Evolutionary conservation across 345 rosid species (phyloP).

Genomic region (Arabis alpina): DNA sequence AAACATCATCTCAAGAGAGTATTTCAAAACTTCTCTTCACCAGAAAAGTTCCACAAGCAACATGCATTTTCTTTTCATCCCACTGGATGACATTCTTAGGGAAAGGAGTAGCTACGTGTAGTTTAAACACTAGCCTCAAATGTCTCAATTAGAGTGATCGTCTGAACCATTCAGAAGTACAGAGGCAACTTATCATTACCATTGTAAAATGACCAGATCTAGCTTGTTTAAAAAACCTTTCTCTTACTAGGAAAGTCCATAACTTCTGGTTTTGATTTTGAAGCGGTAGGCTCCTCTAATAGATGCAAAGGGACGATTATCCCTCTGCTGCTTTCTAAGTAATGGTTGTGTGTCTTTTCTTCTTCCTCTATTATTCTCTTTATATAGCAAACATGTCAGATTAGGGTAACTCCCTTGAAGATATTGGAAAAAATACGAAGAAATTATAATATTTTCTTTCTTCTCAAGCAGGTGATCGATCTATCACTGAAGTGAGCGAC

Average conservation of each 20-base stretch:
- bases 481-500: too few relatives aligned
- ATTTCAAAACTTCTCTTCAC: slow-evolving; percentile 39
- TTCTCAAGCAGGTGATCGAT: too few relatives aligned
- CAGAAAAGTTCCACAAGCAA: slow-evolving; percentile 69
- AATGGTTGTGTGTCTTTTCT: too few relatives aligned
- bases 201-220: slow-evolving; percentile 68
- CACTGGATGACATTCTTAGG: slow-evolving; percentile 48
- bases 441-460: too few relatives aligned
- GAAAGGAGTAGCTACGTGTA: slow-evolving; percentile 51
- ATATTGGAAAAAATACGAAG: too few relatives aligned
- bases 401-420: too few relatives aligned
- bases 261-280: background rate
- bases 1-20: slow-evolving; percentile 47
- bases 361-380: too few relatives aligned
- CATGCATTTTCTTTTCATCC: slow-evolving; percentile 50
- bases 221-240: slow-evolving; percentile 55
- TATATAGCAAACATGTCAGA: too few relatives aligned
- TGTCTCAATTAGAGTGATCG: slow-evolving; percentile 33
- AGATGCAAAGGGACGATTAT: background rate
- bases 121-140: slow-evolving; percentile 43
- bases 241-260: slow-evolving; percentile 45
- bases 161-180: slow-evolving; percentile 65
- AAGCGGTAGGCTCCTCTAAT: too few relatives aligned
- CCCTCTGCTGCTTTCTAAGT: background rate
- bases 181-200: slow-evolving; percentile 61